Percentiles rank a stretch among this genome's conserved stretches.
Conservation (phyloP, 2,329 filamentous ascomycete species). For the Aschersonia sp. region DNA sequence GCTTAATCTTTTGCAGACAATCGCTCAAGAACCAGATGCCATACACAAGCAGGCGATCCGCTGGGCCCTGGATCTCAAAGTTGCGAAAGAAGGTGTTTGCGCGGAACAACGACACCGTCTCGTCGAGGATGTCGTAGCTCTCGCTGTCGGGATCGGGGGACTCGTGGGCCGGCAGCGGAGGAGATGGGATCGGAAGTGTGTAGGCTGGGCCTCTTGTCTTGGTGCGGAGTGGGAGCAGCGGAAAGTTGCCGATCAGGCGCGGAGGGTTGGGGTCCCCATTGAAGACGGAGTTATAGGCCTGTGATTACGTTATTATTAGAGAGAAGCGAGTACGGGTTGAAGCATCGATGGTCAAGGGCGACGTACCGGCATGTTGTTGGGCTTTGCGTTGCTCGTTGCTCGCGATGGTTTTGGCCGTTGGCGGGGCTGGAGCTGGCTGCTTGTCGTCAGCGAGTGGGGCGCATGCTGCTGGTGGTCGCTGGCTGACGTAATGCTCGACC, state of each 20-base stretch:
- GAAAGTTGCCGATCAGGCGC: constrained; percentile 71
- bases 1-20: constrained; percentile 76
- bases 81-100: constrained; percentile 99
- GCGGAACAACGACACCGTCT: constrained; percentile 83
- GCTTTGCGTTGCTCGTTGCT: not conserved
- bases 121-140: constrained; percentile 92
- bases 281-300: constrained; percentile 99
- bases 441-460: not conserved
- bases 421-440: not conserved
- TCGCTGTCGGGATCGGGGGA: constrained; percentile 73
- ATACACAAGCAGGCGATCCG: constrained; percentile 89
- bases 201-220: constrained; percentile 92
- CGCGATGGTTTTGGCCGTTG: not conserved
- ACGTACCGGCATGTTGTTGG: not conserved
- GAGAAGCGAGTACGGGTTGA: not conserved
- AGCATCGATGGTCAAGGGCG: not conserved
- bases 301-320: constrained; percentile 2
- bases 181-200: constrained; percentile 51
- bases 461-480: not conserved
- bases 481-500: not conserved
- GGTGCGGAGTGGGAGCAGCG: constrained; percentile 85
- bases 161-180: constrained; percentile 43
- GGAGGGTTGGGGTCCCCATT: constrained; percentile 58
- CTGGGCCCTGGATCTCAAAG: constrained; percentile 95
- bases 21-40: constrained; percentile 92